These are phyloP conservation scores for Micractinium conductrix DNA, from an alignment of 139 green algal genomes.

Conservation along the genomic window DNA sequence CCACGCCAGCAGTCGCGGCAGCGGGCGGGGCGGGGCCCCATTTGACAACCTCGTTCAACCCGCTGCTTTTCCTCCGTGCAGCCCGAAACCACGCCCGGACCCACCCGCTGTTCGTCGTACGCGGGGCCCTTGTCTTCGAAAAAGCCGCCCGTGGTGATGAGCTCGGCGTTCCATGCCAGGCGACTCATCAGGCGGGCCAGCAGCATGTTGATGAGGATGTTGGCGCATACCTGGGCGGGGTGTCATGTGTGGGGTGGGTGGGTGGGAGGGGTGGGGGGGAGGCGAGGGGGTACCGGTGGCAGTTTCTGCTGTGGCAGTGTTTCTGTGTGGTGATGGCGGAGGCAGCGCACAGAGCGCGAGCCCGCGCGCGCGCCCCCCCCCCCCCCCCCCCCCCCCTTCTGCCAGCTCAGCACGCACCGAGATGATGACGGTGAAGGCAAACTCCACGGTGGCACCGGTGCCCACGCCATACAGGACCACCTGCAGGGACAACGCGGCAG, in stretches of 20 bases:
- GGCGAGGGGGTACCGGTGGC: not conserved
- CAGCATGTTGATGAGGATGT: conserved; percentile 1
- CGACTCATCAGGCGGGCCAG: not conserved
- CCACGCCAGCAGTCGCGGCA: no score
- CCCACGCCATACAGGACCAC: conserved; percentile 1
- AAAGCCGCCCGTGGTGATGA: not conserved
- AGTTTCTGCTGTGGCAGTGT: no score
- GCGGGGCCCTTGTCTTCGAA: not conserved
- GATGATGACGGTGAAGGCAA: conserved; percentile 12
- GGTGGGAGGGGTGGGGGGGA: no score
- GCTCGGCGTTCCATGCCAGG: not conserved
- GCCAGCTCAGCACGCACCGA: not conserved
- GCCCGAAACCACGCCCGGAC: no score
- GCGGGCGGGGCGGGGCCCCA: no score
- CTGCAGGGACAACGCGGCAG: not conserved
- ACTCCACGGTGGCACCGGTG: not conserved
- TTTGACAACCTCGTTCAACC: no score
- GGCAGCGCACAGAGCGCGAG: not conserved
- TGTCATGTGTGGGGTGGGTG: no score
- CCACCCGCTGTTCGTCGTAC: not conserved
- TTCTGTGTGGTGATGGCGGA: not conserved
- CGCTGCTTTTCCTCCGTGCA: no score
- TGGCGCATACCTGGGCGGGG: not conserved
- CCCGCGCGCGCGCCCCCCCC: no score
- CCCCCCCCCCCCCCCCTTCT: no score